A percentile compares a stretch with the other conserved stretches of the same genome.
These are phyloP conservation scores for Imleria badia DNA, from an alignment of 768 basidiomycete species.

Conservation along the genomic window DNA sequence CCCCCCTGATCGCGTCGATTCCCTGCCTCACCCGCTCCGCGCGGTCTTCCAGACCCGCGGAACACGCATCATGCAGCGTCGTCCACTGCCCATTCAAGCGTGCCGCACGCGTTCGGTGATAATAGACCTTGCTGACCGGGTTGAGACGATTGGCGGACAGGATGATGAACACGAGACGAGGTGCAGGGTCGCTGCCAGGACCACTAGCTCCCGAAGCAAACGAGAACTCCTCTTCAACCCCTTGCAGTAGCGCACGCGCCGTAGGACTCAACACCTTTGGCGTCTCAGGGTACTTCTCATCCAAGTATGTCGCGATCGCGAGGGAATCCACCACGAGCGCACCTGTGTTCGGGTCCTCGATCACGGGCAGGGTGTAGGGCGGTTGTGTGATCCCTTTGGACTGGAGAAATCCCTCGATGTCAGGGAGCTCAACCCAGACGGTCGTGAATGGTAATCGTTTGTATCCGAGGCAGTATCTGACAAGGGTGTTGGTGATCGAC, in stretches of 20 bases:
- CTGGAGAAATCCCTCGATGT: constrained; percentile 38
- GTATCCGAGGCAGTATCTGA: constrained; percentile 17
- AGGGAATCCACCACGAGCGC: constrained; percentile 41
- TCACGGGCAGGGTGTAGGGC: constrained; percentile 47
- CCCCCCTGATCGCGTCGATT: constrained; percentile 20
- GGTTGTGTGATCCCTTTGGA: constrained; percentile 26
- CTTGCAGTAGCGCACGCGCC: constrained; percentile 33
- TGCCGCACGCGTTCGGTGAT: constrained; percentile 36
- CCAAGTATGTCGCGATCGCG: constrained; percentile 51
- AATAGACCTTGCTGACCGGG: constrained; percentile 38
- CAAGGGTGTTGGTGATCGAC: neutral
- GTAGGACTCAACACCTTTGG: constrained; percentile 38
- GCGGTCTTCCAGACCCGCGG: constrained; percentile 26
- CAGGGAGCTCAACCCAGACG: constrained; percentile 37
- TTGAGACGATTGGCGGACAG: constrained; percentile 29
- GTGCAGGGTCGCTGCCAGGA: neutral
- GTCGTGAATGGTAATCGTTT: constrained; percentile 15
- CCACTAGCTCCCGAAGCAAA: constrained; percentile 2
- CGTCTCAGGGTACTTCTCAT: constrained; percentile 46
- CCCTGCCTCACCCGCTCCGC: constrained; percentile 22
- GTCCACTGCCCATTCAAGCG: constrained; percentile 40
- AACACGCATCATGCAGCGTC: constrained; percentile 19
- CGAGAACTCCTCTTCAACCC: constrained; percentile 23
- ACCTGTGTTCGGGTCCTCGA: constrained; percentile 46
- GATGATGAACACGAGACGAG: constrained; percentile 21